Evolutionary conservation across 441 rosid genomes (phyloP), one percentile per base, ranked within the genome.

Genomic region (Syzygium syzygioides): DNA sequence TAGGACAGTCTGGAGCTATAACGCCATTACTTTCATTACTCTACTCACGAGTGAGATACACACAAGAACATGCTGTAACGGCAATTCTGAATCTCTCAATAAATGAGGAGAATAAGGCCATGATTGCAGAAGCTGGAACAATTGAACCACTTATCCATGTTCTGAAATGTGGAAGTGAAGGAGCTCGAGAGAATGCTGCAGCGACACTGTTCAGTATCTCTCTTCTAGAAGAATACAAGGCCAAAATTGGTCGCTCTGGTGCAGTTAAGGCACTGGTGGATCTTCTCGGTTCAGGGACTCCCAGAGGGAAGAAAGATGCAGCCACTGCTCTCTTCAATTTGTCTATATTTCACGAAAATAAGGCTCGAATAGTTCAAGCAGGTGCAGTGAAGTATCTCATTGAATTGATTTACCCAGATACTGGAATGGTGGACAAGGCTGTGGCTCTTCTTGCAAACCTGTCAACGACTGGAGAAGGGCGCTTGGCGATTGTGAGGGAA

Each of bases 21-120:
- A 64, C 88, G 37, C 96, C 96, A 17, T 92, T 98, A 88, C 93
- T 96, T 88, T 92, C 96, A 34, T 94, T 98, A 87, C 92, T 96
- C 52, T 95, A 95, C 93, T 95, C 99, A 10, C 93, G 94, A 37
- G 94, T 92, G 88, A 93, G 91, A 93, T 86, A 86, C 90, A 94
- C 95, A 2, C 99, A 98, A 93, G 99, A 98, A 92, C 98, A 96
- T 50, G 98, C 98, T 57, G 99, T 95, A 87, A 95, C 99, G 7
- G 96, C 99, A 26, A 92, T 97, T 90, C 91, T 97, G 88, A 97
- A 97, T 91, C 93, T 97, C 88, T 98, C 99, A 32, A 96, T 98
- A 89, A 93, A 93, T 86, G 96, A 98, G 90, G 94, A 93, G 83
- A 95, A 95, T 90, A 96, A 95, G 92, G 92, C 93, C 91, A 91